Evolutionary conservation across 352 stramenopile genomes (phyloP).

Genomic region (Phytophthora litchii): DNA sequence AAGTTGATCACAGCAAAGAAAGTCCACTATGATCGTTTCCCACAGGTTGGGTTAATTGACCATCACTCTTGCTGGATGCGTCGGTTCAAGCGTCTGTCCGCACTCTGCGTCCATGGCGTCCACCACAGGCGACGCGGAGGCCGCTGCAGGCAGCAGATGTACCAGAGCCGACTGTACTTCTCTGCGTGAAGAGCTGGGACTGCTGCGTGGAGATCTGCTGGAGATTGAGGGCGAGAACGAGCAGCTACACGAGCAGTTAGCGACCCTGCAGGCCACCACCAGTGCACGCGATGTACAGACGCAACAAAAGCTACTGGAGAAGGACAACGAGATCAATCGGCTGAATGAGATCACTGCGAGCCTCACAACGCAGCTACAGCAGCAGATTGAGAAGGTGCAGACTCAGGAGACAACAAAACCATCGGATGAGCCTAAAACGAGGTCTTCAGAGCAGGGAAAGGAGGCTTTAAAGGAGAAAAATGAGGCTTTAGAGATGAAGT

Average conservation of each 20-base stretch:
- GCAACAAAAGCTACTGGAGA: constrained; percentile 20
- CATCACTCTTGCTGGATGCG: constrained; percentile 18
- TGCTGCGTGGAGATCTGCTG: constrained; percentile 60
- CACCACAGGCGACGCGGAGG: constrained; percentile 2
- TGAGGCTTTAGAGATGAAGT: constrained; percentile 36
- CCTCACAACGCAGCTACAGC: constrained; percentile 28
- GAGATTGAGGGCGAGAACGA: constrained; percentile 72
- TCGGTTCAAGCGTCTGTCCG: constrained; percentile 18
- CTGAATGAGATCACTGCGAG: constrained; percentile 25
- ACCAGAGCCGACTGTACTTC: constrained; percentile 65
- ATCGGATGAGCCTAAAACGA: constrained; percentile 1
- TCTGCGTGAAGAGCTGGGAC: constrained; percentile 66
- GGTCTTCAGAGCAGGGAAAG: constrained; percentile 18
- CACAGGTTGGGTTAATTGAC: background rate
- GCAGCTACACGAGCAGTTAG: constrained; percentile 66
- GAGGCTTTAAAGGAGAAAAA: constrained; percentile 45
- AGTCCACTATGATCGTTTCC: background rate
- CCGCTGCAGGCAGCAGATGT: constrained; percentile 35
- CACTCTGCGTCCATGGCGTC: constrained; percentile 31
- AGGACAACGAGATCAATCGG: constrained; percentile 34
- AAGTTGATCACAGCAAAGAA: background rate
- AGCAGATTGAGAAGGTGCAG: constrained; percentile 14
- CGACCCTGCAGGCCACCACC: constrained; percentile 38
- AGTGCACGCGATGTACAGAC: constrained; percentile 14
- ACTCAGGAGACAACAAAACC: background rate